Evolutionary conservation across 129 eudicot species (phyloP), one percentile per base, ranked within the genome.

Genomic region (Artemisia tridentata): DNA sequence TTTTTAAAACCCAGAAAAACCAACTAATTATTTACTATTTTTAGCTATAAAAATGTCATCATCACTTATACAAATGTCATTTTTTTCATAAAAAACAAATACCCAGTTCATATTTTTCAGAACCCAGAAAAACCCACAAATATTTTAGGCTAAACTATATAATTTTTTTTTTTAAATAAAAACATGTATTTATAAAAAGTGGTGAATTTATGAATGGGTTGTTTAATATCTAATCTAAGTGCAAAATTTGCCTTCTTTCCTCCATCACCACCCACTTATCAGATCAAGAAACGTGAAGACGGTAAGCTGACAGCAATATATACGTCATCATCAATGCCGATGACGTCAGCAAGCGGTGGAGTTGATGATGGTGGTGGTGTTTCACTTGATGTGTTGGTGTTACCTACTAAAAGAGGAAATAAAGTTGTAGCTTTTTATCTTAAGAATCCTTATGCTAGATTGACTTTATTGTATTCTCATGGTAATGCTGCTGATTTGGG

Each of bases 401-500:
- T 91, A 23, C 55, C 73, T n/a, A 91, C 97, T 11, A 86, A 80
- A 75, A 91, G 89, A 76, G 96, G 97, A 7, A 88, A 86, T 88
- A 86, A 91, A 82, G 88, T 91, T 82, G 93, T 88, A 55, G 97
- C 96, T 62, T 91, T 91, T 78, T 91, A 86, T 64, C 52, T 91
- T 49, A 86, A 80, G 56, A 91, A 91, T 68, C 97, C 96, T 3
- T 84, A 73, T 79, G 98, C 98, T 23, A 82, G 82, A 56, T 95
- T 92, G 43, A 92, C 98, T 48, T 14, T 92, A 51, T 78, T 92
- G 21, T 92, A 92, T 70, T 92, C 98, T 20, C 98, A 92, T 84
- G 98, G 98, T 47, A 91, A 91, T 72, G 97, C 97, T 71, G 96
- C 96, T 86, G 97, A 91, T 89, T 85, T 91, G 80, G 98, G 98